Percentiles rank a stretch among this genome's conserved stretches.
These are phyloP conservation scores for Aspergillus calidoustus DNA, from an alignment of 2,329 filamentous ascomycete species.

Conservation along the genomic window DNA sequence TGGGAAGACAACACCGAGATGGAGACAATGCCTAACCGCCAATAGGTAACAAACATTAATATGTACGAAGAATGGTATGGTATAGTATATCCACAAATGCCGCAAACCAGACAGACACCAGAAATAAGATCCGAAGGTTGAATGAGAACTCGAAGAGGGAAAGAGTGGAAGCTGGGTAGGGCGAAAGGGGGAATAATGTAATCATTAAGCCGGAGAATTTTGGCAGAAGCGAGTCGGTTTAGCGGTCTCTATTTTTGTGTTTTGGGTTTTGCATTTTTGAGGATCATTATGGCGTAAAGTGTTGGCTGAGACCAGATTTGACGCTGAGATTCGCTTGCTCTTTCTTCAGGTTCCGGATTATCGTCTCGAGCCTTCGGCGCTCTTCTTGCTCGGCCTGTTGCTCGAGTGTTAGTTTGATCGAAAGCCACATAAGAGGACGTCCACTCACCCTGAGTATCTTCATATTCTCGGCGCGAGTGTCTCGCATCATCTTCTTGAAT, in stretches of 20 bases:
- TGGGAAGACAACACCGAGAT: conserved; percentile 13
- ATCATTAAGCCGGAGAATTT: conserved; percentile 18
- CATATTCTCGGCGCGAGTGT: conserved; percentile 68
- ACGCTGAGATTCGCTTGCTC: conserved; percentile 41
- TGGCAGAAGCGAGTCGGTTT: not conserved
- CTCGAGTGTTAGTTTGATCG: conserved; percentile 23
- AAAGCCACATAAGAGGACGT: not conserved
- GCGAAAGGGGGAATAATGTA: conserved; percentile 25
- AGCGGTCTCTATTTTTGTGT: not conserved
- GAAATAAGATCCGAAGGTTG: not conserved
- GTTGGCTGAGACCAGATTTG: conserved; percentile 40
- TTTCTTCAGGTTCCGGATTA: conserved; percentile 58
- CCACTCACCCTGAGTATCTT: conserved; percentile 65
- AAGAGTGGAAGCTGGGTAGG: not conserved
- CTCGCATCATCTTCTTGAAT: conserved; percentile 81
- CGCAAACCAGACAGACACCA: conserved; percentile 2
- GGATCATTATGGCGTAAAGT: conserved; percentile 38
- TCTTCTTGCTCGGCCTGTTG: conserved; percentile 72
- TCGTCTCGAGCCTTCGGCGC: conserved; percentile 66
- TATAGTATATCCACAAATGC: conserved; percentile 12
- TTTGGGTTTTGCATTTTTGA: not conserved
- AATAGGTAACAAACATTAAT: conserved; percentile 23
- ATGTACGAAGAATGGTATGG: conserved; percentile 25
- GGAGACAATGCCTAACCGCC: conserved; percentile 3
- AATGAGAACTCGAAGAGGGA: conserved; percentile 6